Evolutionary conservation across 202 grass and related monocot genomes (phyloP), one percentile per base, ranked within the genome.

Genomic region (Cymbopogon flexuosus): DNA sequence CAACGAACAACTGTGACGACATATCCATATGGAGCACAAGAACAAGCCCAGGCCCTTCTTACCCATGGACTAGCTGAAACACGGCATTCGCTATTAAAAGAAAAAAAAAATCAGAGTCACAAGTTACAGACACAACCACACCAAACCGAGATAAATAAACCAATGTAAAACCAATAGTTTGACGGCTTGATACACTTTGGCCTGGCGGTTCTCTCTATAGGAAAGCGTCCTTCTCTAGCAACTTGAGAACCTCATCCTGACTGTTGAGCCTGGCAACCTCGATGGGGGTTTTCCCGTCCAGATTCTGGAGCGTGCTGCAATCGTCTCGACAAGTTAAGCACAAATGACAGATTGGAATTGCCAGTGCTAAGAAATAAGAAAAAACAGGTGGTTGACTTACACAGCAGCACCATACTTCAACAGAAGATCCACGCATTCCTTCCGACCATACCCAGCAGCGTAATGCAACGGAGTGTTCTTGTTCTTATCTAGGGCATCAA

Each of bases 381-480:
- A 19, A 57, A 29, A 42, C 15, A 54, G 29, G 1, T 3, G 14
- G 61, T 54, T 84, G 70, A 93, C 95, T 87, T 93, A 98, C 95
- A 98, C 95, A 68, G 95, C 86, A 86, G 95, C 95, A 8, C 95
- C 92, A 16, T 94, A 86, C 70, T 98, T 83, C 45, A 98, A 70
- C 29, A 98, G 82, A 74, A 94, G 88, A 68, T 91, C 88, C 54
- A 98, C 95, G 0, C 92, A 98, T 37, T 94, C 92, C 71, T 94
- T 93, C 22, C 92, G 88, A n/a, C 95, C 95, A 74, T 98, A 98
- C 14, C 94, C 94, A 47, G 94, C 88, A 29, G 94, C 94, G 5
- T 97, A 97, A 78, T 98, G 95, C 82, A 98, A 83, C 0, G 95
- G 92, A 18, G 95, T 94, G 81, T 94, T 98, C 73, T 98, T 93